Conservation (phyloP, 2,329 filamentous ascomycete genomes). For the Escovopsis sp. region DNA sequence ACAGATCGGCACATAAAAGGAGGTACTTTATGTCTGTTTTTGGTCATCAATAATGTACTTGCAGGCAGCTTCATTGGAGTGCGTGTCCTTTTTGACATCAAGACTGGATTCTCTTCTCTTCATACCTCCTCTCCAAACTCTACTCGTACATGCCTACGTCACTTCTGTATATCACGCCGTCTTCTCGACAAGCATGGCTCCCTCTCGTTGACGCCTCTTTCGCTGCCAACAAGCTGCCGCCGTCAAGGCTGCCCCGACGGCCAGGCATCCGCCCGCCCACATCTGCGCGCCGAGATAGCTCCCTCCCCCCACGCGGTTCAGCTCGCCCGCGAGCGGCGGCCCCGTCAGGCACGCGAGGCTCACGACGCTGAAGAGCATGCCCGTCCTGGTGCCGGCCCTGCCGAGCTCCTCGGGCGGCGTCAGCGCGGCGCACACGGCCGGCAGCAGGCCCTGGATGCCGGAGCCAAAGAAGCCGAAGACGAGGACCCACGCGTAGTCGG, state of each 20-base stretch:
- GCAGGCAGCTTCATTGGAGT: no score
- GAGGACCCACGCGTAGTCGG: conserved; percentile 40
- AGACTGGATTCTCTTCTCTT: background rate
- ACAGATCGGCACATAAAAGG: no score
- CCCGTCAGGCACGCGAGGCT: conserved; percentile 38
- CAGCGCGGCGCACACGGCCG: conserved; percentile 31
- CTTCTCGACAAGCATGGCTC: no score
- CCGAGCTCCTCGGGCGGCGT: conserved; percentile 29
- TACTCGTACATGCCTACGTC: background rate
- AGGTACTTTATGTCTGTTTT: no score
- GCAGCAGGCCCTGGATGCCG: conserved; percentile 51
- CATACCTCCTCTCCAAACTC: background rate
- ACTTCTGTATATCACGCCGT: background rate
- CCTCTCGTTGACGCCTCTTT: background rate
- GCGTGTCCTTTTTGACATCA: background rate
- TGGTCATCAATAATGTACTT: no score
- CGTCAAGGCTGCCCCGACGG: conserved; percentile 28
- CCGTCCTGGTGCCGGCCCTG: conserved; percentile 40
- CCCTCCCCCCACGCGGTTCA: conserved; percentile 28
- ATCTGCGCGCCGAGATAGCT: conserved; percentile 33
- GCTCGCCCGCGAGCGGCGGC: conserved; percentile 36
- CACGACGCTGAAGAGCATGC: conserved; percentile 43
- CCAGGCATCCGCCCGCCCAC: conserved; percentile 30
- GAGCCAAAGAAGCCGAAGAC: conserved; percentile 51
- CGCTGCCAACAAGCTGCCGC: conserved; percentile 22